phyloP scores from a whole-genome alignment of 768 basidiomycete genomes.

The Boletus eberwhitei region DNA sequence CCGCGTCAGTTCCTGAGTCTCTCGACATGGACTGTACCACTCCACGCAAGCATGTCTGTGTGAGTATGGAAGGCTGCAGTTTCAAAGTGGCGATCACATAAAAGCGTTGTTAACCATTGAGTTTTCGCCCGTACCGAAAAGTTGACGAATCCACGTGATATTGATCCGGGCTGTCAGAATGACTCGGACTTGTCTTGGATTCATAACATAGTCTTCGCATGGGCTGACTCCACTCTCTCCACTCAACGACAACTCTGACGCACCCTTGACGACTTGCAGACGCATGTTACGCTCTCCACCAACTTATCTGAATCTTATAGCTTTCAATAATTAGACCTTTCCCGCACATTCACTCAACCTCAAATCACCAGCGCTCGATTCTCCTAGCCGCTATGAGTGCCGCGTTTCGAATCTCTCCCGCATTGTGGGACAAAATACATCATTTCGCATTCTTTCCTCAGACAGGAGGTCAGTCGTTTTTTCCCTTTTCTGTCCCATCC shows the following conservation, averaged over 20 bases:
- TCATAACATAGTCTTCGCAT: background rate
- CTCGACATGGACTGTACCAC: too few species aligned
- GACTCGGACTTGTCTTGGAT: background rate
- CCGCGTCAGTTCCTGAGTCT: too few species aligned
- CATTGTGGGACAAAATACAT: slow-evolving; percentile 87
- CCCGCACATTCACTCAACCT: background rate
- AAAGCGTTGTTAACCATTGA: too few species aligned
- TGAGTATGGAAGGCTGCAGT: too few species aligned
- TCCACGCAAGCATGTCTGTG: too few species aligned
- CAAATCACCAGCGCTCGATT: background rate
- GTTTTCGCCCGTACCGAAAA: too few species aligned
- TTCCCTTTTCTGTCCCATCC: background rate
- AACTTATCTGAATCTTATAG: background rate
- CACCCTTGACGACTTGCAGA: background rate
- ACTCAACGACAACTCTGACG: background rate
- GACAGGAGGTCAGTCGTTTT: slow-evolving; percentile 66
- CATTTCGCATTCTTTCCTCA: slow-evolving; percentile 91
- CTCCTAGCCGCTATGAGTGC: slow-evolving; percentile 32
- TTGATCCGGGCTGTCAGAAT: background rate
- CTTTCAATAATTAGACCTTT: background rate
- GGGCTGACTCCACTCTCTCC: background rate
- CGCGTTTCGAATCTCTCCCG: slow-evolving; percentile 67
- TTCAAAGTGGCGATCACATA: too few species aligned
- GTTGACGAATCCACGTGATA: slow-evolving; percentile 12
- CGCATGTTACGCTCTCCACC: slow-evolving; percentile 4